Conservation (phyloP, 2,329 filamentous ascomycete species). For the Stemphylium beticola region DNA sequence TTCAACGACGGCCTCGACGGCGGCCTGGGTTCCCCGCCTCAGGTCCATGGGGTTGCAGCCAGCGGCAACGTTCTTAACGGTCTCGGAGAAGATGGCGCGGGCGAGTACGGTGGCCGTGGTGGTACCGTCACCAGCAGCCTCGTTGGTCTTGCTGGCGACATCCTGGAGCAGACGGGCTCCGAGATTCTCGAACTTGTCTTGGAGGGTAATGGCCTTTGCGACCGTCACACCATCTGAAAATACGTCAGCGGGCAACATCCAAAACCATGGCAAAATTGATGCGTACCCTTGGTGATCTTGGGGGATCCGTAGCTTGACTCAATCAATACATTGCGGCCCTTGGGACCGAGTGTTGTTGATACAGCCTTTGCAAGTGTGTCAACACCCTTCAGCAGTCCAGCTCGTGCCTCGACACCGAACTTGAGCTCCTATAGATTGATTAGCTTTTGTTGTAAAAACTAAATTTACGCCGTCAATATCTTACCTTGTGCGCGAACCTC, state of each 20-base stretch:
- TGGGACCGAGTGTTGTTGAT: slow-evolving; percentile 93
- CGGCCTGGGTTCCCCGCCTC: slow-evolving; percentile 93
- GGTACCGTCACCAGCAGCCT: slow-evolving; percentile 97
- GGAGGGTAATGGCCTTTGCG: slow-evolving; percentile 80
- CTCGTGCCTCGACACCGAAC: slow-evolving; percentile 94
- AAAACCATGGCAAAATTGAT: neutral
- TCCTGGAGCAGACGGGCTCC: slow-evolving; percentile 96
- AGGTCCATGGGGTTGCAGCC: slow-evolving; percentile 99
- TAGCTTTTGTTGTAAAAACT: neutral
- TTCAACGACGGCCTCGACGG: slow-evolving; percentile 91
- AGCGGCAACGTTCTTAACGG: slow-evolving; percentile 98
- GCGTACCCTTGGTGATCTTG: slow-evolving; percentile 97
- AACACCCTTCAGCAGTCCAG: slow-evolving; percentile 87
- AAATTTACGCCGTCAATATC: slow-evolving; percentile 24
- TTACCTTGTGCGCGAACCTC: slow-evolving; percentile 96
- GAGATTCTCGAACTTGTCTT: slow-evolving; percentile 99
- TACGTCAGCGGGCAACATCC: slow-evolving; percentile 20
- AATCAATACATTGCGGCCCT: slow-evolving; percentile 97
- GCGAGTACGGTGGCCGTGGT: slow-evolving; percentile 97
- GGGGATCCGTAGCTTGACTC: slow-evolving; percentile 98
- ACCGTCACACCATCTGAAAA: slow-evolving; percentile 59
- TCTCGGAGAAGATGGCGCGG: slow-evolving; percentile 98
- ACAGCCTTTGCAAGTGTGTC: slow-evolving; percentile 97
- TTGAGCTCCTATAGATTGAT: slow-evolving; percentile 77
- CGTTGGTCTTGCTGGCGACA: slow-evolving; percentile 99